Evolutionary conservation across 176 grass and related monocot genomes (phyloP), one percentile per base, ranked within the genome.

Genomic region (Leersia perrieri): DNA sequence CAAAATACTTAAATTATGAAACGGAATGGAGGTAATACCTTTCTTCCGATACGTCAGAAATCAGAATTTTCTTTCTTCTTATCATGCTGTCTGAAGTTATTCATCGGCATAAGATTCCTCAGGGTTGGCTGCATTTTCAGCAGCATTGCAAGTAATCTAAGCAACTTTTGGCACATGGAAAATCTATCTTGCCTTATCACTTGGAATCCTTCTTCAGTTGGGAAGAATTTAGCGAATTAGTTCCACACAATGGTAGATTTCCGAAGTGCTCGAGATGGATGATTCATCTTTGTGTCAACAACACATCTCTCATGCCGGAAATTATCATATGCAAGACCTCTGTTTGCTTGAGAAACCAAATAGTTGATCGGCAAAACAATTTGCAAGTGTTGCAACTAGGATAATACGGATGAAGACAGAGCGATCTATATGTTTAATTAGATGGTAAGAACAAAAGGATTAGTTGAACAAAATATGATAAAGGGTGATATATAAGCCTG

Each of bases 161-260:
- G 74, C 67, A 60, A 68, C 83, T 82, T 90, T 78, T 35, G 38
- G 49, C 83, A 90, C 73, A 86, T 79, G 73, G 73, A 74, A 86
- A 90, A 82, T 79, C 67, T 53, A 78, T 78, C 78, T 67, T 89
- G 72, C 88, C 79, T 90, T 90, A 82, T 86, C 88, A 62, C 61
- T 62, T 74, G 58, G 83, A 86, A 90, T 86, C 79, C 73, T 66
- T 82, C 26, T 74, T 82, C 45, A 83, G 73, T 60, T 29, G 78
- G 58, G 73, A 86, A 82, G 78, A 86, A 89, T 89, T 71, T 80
- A 13, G 34, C 27, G 84, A 73, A 80, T 80, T 89, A 76, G 66
- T 89, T 89, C 83, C 42, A 44, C 55, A 76, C 58, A 78, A 40
- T 77, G 81, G 78, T 76, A 82, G 66, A 89, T 85, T 77, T 89